Evolutionary conservation across 441 rosid genomes (phyloP).

Genomic region (Populus trichocarpa): DNA sequence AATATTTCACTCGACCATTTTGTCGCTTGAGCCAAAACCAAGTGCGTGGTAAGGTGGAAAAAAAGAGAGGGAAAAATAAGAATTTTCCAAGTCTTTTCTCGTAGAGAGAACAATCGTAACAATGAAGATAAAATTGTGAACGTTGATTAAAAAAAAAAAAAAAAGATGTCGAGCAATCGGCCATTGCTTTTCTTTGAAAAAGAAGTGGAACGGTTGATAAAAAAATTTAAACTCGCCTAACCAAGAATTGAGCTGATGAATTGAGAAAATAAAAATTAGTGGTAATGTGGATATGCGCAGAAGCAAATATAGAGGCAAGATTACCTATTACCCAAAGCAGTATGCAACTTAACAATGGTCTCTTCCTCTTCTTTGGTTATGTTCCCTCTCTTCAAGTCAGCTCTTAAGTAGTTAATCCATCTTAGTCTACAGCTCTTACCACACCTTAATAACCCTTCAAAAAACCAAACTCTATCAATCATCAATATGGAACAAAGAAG

Average conservation of each 20-base stretch:
- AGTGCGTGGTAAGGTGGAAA: too few relatives aligned
- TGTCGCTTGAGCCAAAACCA: too few relatives aligned
- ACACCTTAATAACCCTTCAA: constrained; percentile 69
- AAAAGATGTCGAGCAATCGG: background rate
- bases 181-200: background rate
- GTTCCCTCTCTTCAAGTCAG: constrained; percentile 72
- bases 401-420: constrained; percentile 78
- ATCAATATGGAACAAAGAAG: too few relatives aligned
- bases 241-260: background rate
- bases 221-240: background rate
- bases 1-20: too few relatives aligned
- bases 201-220: too few relatives aligned
- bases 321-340: constrained; percentile 71
- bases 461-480: background rate
- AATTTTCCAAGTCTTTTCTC: too few relatives aligned
- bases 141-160: background rate
- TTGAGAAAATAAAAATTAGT: background rate
- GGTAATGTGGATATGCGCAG: background rate
- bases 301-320: background rate
- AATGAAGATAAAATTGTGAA: background rate
- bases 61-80: too few relatives aligned
- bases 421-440: constrained; percentile 89
- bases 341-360: constrained; percentile 50
- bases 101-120: background rate
- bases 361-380: constrained; percentile 60